Percentiles rank a stretch among this genome's conserved stretches.
These are phyloP conservation scores for Lactifluus piperatus DNA, from an alignment of 768 basidiomycete species.

Conservation along the genomic window DNA sequence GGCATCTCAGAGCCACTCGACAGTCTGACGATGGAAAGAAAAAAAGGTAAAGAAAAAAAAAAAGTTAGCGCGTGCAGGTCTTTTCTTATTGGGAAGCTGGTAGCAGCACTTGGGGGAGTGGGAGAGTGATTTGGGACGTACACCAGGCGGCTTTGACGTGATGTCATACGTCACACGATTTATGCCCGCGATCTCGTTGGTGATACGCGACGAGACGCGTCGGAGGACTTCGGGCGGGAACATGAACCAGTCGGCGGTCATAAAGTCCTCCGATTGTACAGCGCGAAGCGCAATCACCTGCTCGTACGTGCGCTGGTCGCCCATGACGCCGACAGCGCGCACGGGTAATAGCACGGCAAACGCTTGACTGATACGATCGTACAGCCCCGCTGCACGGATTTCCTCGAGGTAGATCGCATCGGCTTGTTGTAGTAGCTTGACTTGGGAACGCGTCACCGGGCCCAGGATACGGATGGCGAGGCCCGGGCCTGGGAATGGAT, in stretches of 20 bases:
- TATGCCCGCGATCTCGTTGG: slow-evolving; percentile 95
- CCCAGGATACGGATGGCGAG: slow-evolving; percentile 97
- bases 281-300: slow-evolving; percentile 95
- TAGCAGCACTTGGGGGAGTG: not conserved
- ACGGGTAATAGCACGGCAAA: slow-evolving; percentile 96
- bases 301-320: slow-evolving; percentile 93
- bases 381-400: slow-evolving; percentile 86
- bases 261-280: slow-evolving; percentile 97
- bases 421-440: slow-evolving; percentile 82
- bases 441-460: slow-evolving; percentile 89
- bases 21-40: slow-evolving; percentile 22
- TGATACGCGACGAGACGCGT: slow-evolving; percentile 91
- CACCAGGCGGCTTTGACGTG: slow-evolving; percentile 93
- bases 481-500: slow-evolving; percentile 98
- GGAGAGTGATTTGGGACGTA: slow-evolving; percentile 31
- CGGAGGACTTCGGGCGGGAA: slow-evolving; percentile 88
- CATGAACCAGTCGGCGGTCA: slow-evolving; percentile 99
- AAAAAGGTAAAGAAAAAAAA: not conserved
- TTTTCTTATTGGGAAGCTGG: not conserved
- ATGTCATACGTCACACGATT: slow-evolving; percentile 96
- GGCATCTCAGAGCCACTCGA: slow-evolving; percentile 29
- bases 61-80: not conserved
- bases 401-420: slow-evolving; percentile 97
- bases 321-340: slow-evolving; percentile 96
- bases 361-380: slow-evolving; percentile 91